Percentiles rank a stretch among this genome's conserved stretches.
phyloP scores from a whole-genome alignment of 768 basidiomycete species.

The Fibroporia radiculosa region DNA sequence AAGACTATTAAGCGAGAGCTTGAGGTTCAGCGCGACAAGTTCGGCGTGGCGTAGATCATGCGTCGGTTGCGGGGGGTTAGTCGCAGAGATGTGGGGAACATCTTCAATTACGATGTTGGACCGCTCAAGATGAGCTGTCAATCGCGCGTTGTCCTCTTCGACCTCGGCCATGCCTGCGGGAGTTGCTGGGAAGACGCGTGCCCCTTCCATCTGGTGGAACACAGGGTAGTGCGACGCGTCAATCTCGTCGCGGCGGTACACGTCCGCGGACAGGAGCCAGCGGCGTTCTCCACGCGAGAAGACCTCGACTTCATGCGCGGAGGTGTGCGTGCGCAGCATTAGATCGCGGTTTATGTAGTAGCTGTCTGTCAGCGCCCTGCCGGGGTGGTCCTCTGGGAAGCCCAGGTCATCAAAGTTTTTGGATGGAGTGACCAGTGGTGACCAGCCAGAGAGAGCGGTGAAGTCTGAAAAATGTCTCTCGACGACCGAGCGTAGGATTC shows the following conservation, averaged over 20 bases:
- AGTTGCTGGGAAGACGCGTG: conserved; percentile 66
- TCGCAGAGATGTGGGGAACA: conserved; percentile 57
- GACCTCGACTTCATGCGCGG: conserved; percentile 95
- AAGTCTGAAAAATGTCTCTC: conserved; percentile 79
- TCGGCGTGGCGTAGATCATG: conserved; percentile 73
- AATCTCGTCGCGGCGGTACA: conserved; percentile 97
- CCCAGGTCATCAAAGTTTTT: conserved; percentile 97
- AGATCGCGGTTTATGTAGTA: conserved; percentile 89
- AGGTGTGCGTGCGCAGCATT: conserved; percentile 97
- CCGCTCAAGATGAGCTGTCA: conserved; percentile 50
- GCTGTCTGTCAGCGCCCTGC: conserved; percentile 82
- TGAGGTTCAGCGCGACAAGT: conserved; percentile 77
- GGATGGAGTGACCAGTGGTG: conserved; percentile 82
- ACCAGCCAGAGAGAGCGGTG: conserved; percentile 65
- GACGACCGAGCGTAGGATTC: conserved; percentile 76
- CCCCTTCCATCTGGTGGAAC: conserved; percentile 98
- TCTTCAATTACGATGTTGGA: conserved; percentile 87
- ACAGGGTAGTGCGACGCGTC: conserved; percentile 95
- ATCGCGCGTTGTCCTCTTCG: conserved; percentile 59
- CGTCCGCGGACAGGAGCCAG: conserved; percentile 94
- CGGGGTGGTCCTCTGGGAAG: conserved; percentile 90
- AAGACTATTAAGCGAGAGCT: conserved; percentile 81
- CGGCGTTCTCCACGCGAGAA: conserved; percentile 68
- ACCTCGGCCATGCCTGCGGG: conserved; percentile 51
- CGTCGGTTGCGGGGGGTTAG: conserved; percentile 74